Evolutionary conservation across 2,329 filamentous ascomycete genomes (phyloP).

Genomic region (Claviceps sp.): DNA sequence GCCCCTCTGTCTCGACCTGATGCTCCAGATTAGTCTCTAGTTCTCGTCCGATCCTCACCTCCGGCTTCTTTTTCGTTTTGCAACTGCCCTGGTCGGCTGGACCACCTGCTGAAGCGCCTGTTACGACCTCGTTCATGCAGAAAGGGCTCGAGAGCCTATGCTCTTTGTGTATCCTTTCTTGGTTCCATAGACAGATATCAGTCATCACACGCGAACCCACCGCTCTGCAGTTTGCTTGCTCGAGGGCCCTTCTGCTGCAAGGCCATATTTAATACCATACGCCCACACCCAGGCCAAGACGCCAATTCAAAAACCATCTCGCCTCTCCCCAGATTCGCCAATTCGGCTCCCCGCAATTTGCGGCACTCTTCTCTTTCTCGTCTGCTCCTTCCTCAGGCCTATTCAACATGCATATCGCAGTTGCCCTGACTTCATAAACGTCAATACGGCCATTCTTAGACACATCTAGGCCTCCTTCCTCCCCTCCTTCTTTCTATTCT

Average conservation of each 20-base stretch:
- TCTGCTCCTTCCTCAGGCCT: slow-evolving; percentile 13
- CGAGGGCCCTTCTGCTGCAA: not conserved
- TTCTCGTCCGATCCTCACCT: slow-evolving; percentile 3
- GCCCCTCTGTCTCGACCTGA: slow-evolving; percentile 6
- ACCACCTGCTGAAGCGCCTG: not conserved
- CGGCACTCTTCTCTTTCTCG: not conserved
- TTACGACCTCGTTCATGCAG: not conserved
- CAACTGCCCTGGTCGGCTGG: slow-evolving; percentile 2
- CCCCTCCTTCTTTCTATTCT: slow-evolving; percentile 6
- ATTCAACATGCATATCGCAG: slow-evolving; percentile 22
- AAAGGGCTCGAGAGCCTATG: not conserved
- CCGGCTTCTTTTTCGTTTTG: not conserved
- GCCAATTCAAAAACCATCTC: slow-evolving; percentile 1
- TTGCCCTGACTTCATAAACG: slow-evolving; percentile 23
- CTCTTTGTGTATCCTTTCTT: not conserved
- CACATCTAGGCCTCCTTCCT: slow-evolving; percentile 9
- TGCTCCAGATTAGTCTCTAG: slow-evolving; percentile 5
- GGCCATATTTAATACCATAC: not conserved
- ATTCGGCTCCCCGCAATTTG: slow-evolving; percentile 8
- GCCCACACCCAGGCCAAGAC: slow-evolving; percentile 2
- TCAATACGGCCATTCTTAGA: slow-evolving; percentile 20
- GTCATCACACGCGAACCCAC: not conserved
- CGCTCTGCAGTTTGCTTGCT: slow-evolving; percentile 1
- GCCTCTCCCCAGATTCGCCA: slow-evolving; percentile 4
- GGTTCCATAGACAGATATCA: not conserved